Conservation (phyloP, 1,284 basidiomycete genomes). For the Apiotrichum domesticum region DNA sequence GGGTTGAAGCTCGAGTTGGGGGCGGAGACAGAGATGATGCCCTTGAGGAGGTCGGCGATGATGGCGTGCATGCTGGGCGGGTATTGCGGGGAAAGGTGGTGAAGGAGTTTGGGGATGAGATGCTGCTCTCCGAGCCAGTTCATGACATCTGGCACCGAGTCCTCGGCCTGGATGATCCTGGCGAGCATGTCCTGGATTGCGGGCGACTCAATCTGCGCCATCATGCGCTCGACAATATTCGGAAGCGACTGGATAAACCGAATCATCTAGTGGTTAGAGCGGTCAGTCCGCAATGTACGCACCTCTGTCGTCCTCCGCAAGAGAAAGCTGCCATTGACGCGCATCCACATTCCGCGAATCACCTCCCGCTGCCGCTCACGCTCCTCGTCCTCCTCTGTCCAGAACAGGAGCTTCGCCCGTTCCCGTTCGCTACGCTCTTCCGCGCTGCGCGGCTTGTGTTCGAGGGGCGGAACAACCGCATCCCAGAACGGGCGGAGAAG, state of each 20-base stretch:
- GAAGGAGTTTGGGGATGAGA: constrained; percentile 74
- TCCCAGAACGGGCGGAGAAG: constrained; percentile 88
- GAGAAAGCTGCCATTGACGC: constrained; percentile 81
- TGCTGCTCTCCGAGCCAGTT: constrained; percentile 86
- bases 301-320: constrained; percentile 86
- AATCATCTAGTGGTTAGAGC: constrained; percentile 63
- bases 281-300: constrained; percentile 35
- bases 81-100: constrained; percentile 72
- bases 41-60: constrained; percentile 87
- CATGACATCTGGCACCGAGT: constrained; percentile 74
- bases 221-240: constrained; percentile 71
- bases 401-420: constrained; percentile 31
- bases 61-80: constrained; percentile 76
- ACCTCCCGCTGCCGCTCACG: constrained; percentile 49
- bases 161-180: constrained; percentile 87
- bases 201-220: constrained; percentile 80
- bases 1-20: constrained; percentile 56
- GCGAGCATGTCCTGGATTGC: constrained; percentile 89
- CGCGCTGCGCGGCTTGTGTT: constrained; percentile 20
- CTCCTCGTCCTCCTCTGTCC: constrained; percentile 39
- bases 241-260: constrained; percentile 82
- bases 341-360: constrained; percentile 57
- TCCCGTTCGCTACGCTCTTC: constrained; percentile 37
- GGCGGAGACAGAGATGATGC: constrained; percentile 89
- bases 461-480: constrained; percentile 57